These are phyloP conservation scores for Sclerotinia sclerotiorum DNA, from an alignment of 2,329 filamentous ascomycete species.

Conservation along the genomic window DNA sequence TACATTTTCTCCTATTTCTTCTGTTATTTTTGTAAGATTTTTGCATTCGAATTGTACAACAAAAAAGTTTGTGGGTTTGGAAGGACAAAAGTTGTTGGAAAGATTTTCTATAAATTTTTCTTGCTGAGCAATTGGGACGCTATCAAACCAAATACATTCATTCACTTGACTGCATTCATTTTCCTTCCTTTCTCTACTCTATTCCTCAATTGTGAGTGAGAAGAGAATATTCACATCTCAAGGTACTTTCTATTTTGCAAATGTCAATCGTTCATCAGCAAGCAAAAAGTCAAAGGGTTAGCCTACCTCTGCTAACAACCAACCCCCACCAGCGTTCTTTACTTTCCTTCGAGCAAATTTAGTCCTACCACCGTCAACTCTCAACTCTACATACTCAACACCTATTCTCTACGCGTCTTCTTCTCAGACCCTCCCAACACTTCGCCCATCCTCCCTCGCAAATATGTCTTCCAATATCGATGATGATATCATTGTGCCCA, in stretches of 20 bases:
- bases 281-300: neutral
- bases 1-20: too few relatives aligned
- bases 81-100: neutral
- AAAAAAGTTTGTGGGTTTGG: neutral
- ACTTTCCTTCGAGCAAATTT: constrained; percentile 79
- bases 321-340: constrained; percentile 67
- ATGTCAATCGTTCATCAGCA: neutral
- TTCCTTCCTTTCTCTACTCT: neutral
- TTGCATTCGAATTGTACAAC: neutral
- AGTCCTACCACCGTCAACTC: constrained; percentile 56
- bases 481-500: constrained; percentile 38
- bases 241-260: neutral
- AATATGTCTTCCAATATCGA: constrained; percentile 42
- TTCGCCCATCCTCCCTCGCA: constrained; percentile 43
- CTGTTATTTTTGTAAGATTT: neutral
- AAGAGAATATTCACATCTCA: constrained; percentile 6
- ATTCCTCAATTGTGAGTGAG: constrained; percentile 4
- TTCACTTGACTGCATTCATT: neutral
- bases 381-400: constrained; percentile 60
- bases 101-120: neutral
- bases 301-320: constrained; percentile 17
- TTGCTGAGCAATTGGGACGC: neutral
- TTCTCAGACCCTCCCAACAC: constrained; percentile 43
- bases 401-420: constrained; percentile 59
- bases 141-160: neutral